Conservation (phyloP, 257 asterid genomes). For the Striga asiatica region DNA sequence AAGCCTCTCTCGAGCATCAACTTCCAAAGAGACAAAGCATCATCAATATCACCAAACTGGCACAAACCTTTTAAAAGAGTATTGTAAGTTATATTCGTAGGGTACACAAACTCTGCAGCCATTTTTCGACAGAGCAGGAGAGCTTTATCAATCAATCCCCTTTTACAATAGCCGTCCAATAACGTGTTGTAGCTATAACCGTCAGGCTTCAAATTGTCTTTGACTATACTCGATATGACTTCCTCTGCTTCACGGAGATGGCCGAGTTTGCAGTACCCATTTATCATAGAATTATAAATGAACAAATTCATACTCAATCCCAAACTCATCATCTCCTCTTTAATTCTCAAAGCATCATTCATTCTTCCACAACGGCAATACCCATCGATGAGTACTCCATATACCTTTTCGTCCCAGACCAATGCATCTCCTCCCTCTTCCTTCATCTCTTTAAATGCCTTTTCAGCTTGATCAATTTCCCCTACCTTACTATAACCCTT, state of each 20-base stretch:
- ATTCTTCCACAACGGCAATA: constrained; percentile 69
- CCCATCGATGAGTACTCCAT: constrained; percentile 69
- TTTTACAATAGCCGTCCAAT: constrained; percentile 64
- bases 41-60: constrained; percentile 37
- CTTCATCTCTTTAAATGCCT: constrained; percentile 42
- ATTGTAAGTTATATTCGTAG: constrained; percentile 60
- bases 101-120: constrained; percentile 47
- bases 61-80: constrained; percentile 72
- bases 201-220: constrained; percentile 57
- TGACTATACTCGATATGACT: constrained; percentile 36
- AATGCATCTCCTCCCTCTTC: constrained; percentile 22
- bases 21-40: constrained; percentile 72
- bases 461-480: constrained; percentile 57
- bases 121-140: constrained; percentile 54
- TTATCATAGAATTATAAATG: constrained; percentile 58
- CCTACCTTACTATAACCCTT: constrained; percentile 68
- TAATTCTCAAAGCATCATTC: constrained; percentile 59
- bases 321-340: constrained; percentile 54
- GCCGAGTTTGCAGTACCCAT: constrained; percentile 72
- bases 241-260: constrained; percentile 44
- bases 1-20: constrained; percentile 65
- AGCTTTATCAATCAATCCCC: constrained; percentile 51
- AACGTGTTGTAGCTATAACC: constrained; percentile 62
- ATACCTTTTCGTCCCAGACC: constrained; percentile 55
- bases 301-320: constrained; percentile 59